phyloP scores from a whole-genome alignment of 2,329 filamentous ascomycete species.

The Fusarium robinianum region DNA sequence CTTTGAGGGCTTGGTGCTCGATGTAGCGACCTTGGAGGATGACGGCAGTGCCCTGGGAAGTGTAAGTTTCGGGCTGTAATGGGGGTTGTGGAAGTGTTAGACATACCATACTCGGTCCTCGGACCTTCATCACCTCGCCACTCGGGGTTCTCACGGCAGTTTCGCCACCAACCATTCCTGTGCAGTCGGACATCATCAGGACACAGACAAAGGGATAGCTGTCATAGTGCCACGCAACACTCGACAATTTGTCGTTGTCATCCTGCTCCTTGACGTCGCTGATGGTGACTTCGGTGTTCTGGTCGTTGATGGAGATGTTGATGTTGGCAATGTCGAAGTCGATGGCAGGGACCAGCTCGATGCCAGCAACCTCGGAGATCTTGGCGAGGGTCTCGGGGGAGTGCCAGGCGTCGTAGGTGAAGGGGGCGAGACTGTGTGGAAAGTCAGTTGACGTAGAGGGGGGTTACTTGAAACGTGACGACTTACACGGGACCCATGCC shows the following conservation, averaged over 20 bases:
- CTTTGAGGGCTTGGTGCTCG: constrained; percentile 63
- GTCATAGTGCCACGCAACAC: constrained; percentile 67
- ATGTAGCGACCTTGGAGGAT: constrained; percentile 70
- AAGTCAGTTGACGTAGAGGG: not conserved
- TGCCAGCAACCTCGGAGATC: constrained; percentile 57
- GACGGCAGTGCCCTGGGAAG: constrained; percentile 57
- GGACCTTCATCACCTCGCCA: constrained; percentile 60
- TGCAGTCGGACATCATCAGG: constrained; percentile 66
- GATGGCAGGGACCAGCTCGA: constrained; percentile 58
- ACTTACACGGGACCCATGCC: constrained; percentile 53
- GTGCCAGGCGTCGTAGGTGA: constrained; percentile 61
- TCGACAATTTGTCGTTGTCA: constrained; percentile 51
- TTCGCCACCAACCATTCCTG: constrained; percentile 66
- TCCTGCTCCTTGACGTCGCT: too few species aligned
- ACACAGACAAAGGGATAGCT: constrained; percentile 71
- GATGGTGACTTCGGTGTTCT: constrained; percentile 44
- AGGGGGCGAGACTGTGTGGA: constrained; percentile 57
- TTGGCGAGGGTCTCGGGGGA: constrained; percentile 49
- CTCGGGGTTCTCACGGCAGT: constrained; percentile 59
- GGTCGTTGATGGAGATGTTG: constrained; percentile 58
- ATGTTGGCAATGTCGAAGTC: constrained; percentile 59
- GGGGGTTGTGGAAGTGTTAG: constrained; percentile 55
- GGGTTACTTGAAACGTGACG: not conserved
- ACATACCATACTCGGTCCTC: constrained; percentile 60
- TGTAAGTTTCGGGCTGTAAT: constrained; percentile 43